Evolutionary conservation across 495 filamentous ascomycete genomes (phyloP).

Genomic region (Podospora australis): DNA sequence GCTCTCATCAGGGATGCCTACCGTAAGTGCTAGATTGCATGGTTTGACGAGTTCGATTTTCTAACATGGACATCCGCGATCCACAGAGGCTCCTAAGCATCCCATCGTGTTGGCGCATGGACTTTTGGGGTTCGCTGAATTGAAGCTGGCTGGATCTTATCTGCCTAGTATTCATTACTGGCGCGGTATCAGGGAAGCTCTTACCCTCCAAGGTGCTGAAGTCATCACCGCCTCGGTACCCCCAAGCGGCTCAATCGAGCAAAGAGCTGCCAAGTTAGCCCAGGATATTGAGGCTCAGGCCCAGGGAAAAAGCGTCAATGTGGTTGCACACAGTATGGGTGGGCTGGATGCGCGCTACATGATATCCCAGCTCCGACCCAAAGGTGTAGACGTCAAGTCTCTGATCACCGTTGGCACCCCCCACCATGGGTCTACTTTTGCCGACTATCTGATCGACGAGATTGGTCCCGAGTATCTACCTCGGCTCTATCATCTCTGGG

Average conservation of each 20-base stretch:
- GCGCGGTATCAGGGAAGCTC: constrained; percentile 79
- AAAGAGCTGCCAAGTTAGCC: constrained; percentile 60
- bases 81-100: constrained; percentile 41
- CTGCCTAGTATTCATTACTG: constrained; percentile 83
- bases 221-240: constrained; percentile 81
- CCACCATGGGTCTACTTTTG: constrained; percentile 78
- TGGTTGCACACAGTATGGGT: constrained; percentile 71
- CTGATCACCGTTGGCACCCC: constrained; percentile 86
- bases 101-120: constrained; percentile 85
- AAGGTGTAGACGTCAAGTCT: constrained; percentile 60
- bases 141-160: constrained; percentile 61
- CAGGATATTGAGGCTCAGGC: constrained; percentile 60
- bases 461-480: constrained; percentile 60
- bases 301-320: constrained; percentile 71
- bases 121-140: constrained; percentile 82
- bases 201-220: constrained; percentile 63
- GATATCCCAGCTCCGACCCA: constrained; percentile 71
- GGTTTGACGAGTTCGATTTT: not conserved
- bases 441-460: constrained; percentile 71
- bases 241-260: constrained; percentile 71
- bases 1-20: constrained; percentile 64
- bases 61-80: constrained; percentile 40
- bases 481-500: constrained; percentile 61
- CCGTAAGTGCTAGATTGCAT: constrained; percentile 36
- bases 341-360: constrained; percentile 90